Percentiles rank a stretch among this genome's conserved stretches.
phyloP scores from a whole-genome alignment of 2,329 filamentous ascomycete genomes.

The Lojkania enalia region DNA sequence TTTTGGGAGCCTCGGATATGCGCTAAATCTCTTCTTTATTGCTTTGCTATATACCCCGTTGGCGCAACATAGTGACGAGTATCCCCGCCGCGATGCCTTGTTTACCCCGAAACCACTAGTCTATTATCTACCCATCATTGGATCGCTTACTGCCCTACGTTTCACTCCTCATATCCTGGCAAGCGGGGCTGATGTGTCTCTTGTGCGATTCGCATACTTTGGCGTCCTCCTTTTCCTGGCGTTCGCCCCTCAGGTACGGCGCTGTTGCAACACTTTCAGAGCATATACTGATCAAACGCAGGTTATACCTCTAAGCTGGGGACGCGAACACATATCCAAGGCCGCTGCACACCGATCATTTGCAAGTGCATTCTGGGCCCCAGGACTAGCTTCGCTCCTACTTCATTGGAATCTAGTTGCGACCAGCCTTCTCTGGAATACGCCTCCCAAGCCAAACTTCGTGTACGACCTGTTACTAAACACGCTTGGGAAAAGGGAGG shows the following conservation, averaged over 20 bases:
- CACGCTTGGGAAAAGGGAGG: slow-evolving; percentile 51
- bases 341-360: slow-evolving; percentile 48
- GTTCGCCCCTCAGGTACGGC: slow-evolving; percentile 36
- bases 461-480: slow-evolving; percentile 39
- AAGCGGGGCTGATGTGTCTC: slow-evolving; percentile 25
- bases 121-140: slow-evolving; percentile 48
- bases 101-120: slow-evolving; percentile 38
- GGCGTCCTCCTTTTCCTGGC: slow-evolving; percentile 40
- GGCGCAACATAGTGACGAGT: slow-evolving; percentile 45
- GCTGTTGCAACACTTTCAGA: not conserved
- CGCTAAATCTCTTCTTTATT: slow-evolving; percentile 66
- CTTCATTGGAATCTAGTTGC: slow-evolving; percentile 53
- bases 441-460: slow-evolving; percentile 50
- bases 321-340: slow-evolving; percentile 49
- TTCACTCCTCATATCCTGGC: slow-evolving; percentile 36
- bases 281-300: slow-evolving; percentile 19
- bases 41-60: slow-evolving; percentile 60
- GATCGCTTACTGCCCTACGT: slow-evolving; percentile 53
- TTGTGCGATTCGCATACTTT: slow-evolving; percentile 30
- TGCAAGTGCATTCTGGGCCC: slow-evolving; percentile 52
- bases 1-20: slow-evolving; percentile 62
- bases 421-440: slow-evolving; percentile 52
- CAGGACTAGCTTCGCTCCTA: slow-evolving; percentile 50
- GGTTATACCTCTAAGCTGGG: slow-evolving; percentile 55
- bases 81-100: slow-evolving; percentile 34